Evolutionary conservation across 2,329 filamentous ascomycete species (phyloP).

Genomic region (Emmonsia crescens): DNA sequence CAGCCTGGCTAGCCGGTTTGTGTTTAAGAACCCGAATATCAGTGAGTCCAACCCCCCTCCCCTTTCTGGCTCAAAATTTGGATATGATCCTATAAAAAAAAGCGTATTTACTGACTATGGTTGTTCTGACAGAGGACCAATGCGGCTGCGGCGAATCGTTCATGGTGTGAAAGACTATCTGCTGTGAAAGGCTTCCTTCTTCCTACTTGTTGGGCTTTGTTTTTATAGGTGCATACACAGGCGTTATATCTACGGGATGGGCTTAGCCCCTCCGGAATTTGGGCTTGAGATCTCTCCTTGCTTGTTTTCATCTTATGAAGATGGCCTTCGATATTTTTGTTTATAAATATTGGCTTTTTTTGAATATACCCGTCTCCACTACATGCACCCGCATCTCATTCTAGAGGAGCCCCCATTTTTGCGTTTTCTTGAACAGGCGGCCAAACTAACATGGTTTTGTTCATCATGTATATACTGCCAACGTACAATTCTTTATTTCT

Average conservation of each 20-base stretch:
- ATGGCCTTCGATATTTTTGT: background rate
- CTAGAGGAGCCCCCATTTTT: background rate
- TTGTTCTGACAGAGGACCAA: constrained; percentile 66
- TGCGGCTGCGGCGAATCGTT: constrained; percentile 96
- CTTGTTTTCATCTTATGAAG: background rate
- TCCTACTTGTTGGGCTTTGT: background rate
- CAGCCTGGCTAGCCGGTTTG: constrained; percentile 81
- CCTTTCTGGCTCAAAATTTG: background rate
- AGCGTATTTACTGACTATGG: constrained; percentile 15
- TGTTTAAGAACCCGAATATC: constrained; percentile 96
- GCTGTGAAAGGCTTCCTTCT: background rate
- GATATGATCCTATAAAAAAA: constrained; percentile 8
- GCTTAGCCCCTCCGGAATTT: background rate
- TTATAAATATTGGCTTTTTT: background rate
- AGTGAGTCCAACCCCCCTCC: constrained; percentile 52
- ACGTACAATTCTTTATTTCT: background rate
- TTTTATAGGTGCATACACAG: constrained; percentile 1
- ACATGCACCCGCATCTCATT: background rate
- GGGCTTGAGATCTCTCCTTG: background rate
- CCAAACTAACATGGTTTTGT: background rate
- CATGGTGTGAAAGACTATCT: constrained; percentile 50
- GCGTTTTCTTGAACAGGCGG: background rate
- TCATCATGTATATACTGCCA: background rate
- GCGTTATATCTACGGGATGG: background rate
- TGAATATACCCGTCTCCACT: constrained; percentile 3